These are phyloP conservation scores for Phialophora tarda DNA, from an alignment of 2,329 filamentous ascomycete genomes.

Conservation along the genomic window DNA sequence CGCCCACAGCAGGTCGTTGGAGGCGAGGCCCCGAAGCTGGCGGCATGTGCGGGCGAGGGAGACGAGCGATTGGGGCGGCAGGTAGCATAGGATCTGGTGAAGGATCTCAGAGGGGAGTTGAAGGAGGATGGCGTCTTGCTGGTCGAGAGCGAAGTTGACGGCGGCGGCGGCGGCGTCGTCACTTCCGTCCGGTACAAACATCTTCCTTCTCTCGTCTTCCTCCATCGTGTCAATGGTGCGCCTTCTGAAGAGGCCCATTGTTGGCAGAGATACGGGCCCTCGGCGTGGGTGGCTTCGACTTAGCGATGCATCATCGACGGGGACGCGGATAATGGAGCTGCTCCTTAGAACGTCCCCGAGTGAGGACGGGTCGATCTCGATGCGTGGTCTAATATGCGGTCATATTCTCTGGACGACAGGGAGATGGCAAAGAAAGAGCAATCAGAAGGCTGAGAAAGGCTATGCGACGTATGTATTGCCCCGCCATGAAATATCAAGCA, in stretches of 20 bases:
- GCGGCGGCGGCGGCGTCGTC: conserved; percentile 1
- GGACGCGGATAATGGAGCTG: background rate
- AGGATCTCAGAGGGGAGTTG: conserved; percentile 76
- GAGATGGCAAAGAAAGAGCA: background rate
- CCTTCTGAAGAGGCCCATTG: conserved; percentile 25
- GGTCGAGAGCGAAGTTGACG: conserved; percentile 18
- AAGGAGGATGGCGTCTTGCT: conserved; percentile 31
- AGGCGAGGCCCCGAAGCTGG: conserved; percentile 63
- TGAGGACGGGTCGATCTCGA: background rate
- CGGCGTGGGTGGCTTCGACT: background rate
- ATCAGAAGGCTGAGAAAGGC: conserved; percentile 9
- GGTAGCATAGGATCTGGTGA: conserved; percentile 69
- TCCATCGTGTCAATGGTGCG: conserved; percentile 4
- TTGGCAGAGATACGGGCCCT: background rate
- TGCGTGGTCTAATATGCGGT: background rate
- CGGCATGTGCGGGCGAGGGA: conserved; percentile 66
- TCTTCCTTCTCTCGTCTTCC: conserved; percentile 2
- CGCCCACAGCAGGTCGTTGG: conserved; percentile 74
- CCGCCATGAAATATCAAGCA: conserved; percentile 1
- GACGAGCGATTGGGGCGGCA: conserved; percentile 69
- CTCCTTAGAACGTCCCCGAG: background rate
- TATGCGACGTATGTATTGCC: conserved; percentile 1
- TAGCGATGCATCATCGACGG: background rate
- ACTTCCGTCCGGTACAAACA: background rate
- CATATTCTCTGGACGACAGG: background rate